Base-by-base conservation (phyloP, 106 monocot species). In the Xerophyta viscosa region DNA sequence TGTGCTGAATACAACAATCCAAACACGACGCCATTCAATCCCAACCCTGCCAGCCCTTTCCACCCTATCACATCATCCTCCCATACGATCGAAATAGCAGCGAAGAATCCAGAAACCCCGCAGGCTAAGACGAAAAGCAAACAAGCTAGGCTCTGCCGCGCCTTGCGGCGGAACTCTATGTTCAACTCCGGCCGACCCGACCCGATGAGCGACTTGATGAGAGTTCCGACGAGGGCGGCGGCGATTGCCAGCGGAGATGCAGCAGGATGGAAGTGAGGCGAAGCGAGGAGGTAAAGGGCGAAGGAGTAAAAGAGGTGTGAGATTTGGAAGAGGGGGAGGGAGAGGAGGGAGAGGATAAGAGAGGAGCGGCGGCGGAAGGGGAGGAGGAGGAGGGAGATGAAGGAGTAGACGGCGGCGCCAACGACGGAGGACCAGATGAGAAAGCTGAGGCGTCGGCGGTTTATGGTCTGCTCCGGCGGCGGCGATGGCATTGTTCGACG, bases 371-470 rank as follows among this genome's bases (percentile, higher is more conserved):
- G 42, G 33, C 22, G 53, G 37, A 14, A 55, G 5, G 23, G 55
- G 45, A 41, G 43, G 33, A 73, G 36, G 37, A 77, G 10, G 44
- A 56, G 43, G 29, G 73, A 52, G 24, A 54, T 43, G 26, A 69
- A 41, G 59, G 86, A 52, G 73, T 66, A 60, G 54, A 73, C n/a
- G 57, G 61, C 20, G 25, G 69, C 52, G 60, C 75, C 52, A 24
- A 42, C 52, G 66, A 82, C 71, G 62, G 69, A 54, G 24, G 87
- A 78, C 92, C 92, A 92, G 45, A 87, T 76, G 39, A 92, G 79
- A 46, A 87, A 92, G 55, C 87, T 77, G 36, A 87, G 61, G 70
- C 83, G 77, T 9, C 92, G 82, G 20, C 61, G 58, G 71, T 76
- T 82, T 20, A 86, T 62, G 46, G 67, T 63, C n/a, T 64, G 71